Evolutionary conservation across 352 stramenopile species (phyloP).

Genomic region (Pythium scleroteichum): DNA sequence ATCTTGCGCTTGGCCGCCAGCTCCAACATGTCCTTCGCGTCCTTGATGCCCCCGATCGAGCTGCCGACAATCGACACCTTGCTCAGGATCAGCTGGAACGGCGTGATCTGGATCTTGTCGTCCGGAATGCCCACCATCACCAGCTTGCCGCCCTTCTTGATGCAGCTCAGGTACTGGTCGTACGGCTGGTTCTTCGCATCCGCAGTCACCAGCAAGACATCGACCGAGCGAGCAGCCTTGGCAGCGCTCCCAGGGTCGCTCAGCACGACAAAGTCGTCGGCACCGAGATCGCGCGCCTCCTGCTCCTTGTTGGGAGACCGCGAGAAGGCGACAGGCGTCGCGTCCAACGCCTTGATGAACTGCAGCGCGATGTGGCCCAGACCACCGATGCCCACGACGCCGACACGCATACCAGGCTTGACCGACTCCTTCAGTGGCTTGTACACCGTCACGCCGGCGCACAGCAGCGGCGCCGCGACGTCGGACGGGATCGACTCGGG

Average conservation of each 20-base stretch:
- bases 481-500: slow-evolving; percentile 27
- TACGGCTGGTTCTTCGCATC: slow-evolving; percentile 36
- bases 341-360: slow-evolving; percentile 52
- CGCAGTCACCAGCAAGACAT: slow-evolving; percentile 33
- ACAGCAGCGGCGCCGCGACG: background rate
- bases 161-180: slow-evolving; percentile 19
- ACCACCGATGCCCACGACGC: slow-evolving; percentile 63
- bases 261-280: slow-evolving; percentile 26
- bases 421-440: slow-evolving; percentile 4
- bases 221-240: slow-evolving; percentile 25
- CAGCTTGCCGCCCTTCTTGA: slow-evolving; percentile 20
- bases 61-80: slow-evolving; percentile 23
- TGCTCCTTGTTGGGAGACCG: slow-evolving; percentile 26
- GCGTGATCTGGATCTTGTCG: slow-evolving; percentile 1
- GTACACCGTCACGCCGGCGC: background rate
- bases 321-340: slow-evolving; percentile 48
- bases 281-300: slow-evolving; percentile 20
- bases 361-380: slow-evolving; percentile 73
- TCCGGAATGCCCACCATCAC: slow-evolving; percentile 34
- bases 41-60: slow-evolving; percentile 23
- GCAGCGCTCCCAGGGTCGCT: slow-evolving; percentile 1
- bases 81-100: slow-evolving; percentile 38
- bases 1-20: background rate
- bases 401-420: slow-evolving; percentile 36
- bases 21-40: background rate